Evolutionary conservation across 371 early-diverging fungal species (phyloP), one percentile per base, ranked within the genome.

Genomic region (Saksenaea oblongispora): DNA sequence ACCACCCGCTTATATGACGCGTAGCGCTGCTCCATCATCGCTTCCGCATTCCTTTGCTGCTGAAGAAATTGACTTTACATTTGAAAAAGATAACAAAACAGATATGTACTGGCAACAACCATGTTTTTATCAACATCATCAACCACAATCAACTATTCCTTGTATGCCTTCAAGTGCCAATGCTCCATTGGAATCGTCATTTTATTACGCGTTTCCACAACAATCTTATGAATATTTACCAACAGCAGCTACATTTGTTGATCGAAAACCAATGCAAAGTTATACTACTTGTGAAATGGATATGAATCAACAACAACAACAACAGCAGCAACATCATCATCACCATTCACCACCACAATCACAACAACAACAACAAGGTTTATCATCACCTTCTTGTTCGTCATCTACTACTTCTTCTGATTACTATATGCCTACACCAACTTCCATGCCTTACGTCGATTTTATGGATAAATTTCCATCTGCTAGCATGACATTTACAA

Each of bases 1-100:
- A 7, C 71, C 79, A 56, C 71, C 75, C 10, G 69, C 62, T 15
- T 73, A 73, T 62, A 54, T 65, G 26, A 42, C 58, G 28, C 51
- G 37, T 36, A 53, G 44, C 61, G 47, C 39, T 54, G n/a, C 54
- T 31, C 58, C 34, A 11, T 31, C 62, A 39, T 14, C 59, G 3
- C 34, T 56, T 5, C 42, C 56, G 42, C 54, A 60, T 61, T 36
- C 39, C 61, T 27, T 67, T 53, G n/a, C 57, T 7, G n/a, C 56
- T 54, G 41, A 42, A 15, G 36, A 56, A 18, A 54, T 27, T 44
- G 44, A 62, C 41, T 41, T 55, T 28, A 10, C 55, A 5, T 28
- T 55, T 17, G 51, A 47, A 10, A 47, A 47, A 22, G 51, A 47
- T 22, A 47, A 22, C 51, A 47, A 47, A 22, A 17, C 51, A 31